Percentiles rank a stretch among this genome's conserved stretches.
These are phyloP conservation scores for Emergomyces orientalis DNA, from an alignment of 2,329 filamentous ascomycete species.

Conservation along the genomic window DNA sequence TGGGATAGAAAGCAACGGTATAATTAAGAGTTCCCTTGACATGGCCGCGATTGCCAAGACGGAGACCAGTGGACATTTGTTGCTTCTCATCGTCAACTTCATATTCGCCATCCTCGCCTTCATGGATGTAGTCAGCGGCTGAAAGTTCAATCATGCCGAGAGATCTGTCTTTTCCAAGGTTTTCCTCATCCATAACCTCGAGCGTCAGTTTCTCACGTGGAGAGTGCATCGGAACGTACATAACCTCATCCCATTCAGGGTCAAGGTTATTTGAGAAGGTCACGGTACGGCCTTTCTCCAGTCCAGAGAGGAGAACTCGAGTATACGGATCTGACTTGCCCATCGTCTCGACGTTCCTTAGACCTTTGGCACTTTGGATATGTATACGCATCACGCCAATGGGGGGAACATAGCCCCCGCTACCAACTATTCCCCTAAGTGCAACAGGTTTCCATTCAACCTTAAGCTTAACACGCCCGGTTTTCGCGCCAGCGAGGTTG, in stretches of 20 bases:
- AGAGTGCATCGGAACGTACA: slow-evolving; percentile 87
- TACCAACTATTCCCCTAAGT: slow-evolving; percentile 64
- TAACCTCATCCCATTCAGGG: slow-evolving; percentile 89
- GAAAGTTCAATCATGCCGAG: slow-evolving; percentile 72
- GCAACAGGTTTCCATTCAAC: slow-evolving; percentile 94
- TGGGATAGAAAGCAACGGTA: slow-evolving; percentile 82
- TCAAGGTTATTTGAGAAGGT: slow-evolving; percentile 94
- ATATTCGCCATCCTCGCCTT: slow-evolving; percentile 74
- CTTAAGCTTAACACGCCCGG: slow-evolving; percentile 79
- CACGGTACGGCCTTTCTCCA: slow-evolving; percentile 85
- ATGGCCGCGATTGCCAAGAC: slow-evolving; percentile 61
- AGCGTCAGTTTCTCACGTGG: slow-evolving; percentile 71
- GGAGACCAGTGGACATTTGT: slow-evolving; percentile 56
- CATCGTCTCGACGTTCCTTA: slow-evolving; percentile 88
- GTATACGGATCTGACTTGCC: slow-evolving; percentile 96
- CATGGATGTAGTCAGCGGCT: slow-evolving; percentile 66
- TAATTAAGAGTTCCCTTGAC: slow-evolving; percentile 75
- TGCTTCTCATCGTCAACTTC: slow-evolving; percentile 67
- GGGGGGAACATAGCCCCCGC: slow-evolving; percentile 82
- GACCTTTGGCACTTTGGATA: slow-evolving; percentile 69
- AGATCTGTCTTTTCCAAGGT: slow-evolving; percentile 78
- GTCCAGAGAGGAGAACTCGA: slow-evolving; percentile 76
- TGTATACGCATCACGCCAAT: slow-evolving; percentile 94
- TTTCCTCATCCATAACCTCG: slow-evolving; percentile 96
- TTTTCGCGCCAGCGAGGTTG: slow-evolving; percentile 69